phyloP scores from a whole-genome alignment of 2,329 filamentous ascomycete species.

The Byssoonygena ceratinophila region DNA sequence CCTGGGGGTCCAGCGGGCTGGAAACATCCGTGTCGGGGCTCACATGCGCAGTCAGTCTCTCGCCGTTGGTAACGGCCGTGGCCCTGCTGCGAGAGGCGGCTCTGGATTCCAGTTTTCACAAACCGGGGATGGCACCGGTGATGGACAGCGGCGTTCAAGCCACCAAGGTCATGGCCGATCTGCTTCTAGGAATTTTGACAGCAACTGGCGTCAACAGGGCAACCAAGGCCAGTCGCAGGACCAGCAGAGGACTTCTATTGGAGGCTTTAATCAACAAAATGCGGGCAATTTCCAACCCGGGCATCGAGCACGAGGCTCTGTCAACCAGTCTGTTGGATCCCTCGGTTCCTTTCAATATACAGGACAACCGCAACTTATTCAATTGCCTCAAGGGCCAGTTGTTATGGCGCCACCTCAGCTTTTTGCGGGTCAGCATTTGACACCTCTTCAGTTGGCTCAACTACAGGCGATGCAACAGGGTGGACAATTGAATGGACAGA shows the following conservation, averaged over 20 bases:
- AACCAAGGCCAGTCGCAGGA: slow-evolving; percentile 39
- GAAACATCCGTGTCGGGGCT: slow-evolving; percentile 78
- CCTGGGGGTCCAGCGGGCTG: slow-evolving; percentile 59
- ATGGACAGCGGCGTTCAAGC: slow-evolving; percentile 27
- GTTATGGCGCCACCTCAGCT: slow-evolving; percentile 65
- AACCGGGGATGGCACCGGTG: slow-evolving; percentile 43
- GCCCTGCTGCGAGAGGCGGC: slow-evolving; percentile 54
- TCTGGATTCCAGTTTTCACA: slow-evolving; percentile 62
- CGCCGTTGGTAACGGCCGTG: slow-evolving; percentile 54
- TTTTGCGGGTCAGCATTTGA: slow-evolving; percentile 67
- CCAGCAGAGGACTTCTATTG: slow-evolving; percentile 48
- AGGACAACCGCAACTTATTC: slow-evolving; percentile 75
- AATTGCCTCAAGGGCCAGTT: slow-evolving; percentile 73
- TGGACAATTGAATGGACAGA: slow-evolving; percentile 69
- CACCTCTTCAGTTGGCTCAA: slow-evolving; percentile 71
- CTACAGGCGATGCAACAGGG: slow-evolving; percentile 57
- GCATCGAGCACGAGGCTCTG: slow-evolving; percentile 73
- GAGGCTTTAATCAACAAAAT: slow-evolving; percentile 55
- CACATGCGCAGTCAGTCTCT: slow-evolving; percentile 42
- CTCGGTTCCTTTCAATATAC: slow-evolving; percentile 85
- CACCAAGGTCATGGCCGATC: slow-evolving; percentile 65
- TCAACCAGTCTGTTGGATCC: slow-evolving; percentile 70
- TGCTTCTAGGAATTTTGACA: slow-evolving; percentile 87
- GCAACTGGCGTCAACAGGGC: slow-evolving; percentile 88
- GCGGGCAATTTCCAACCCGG: slow-evolving; percentile 74